Evolutionary conservation across 2,329 filamentous ascomycete genomes (phyloP).

Genomic region (Colletotrichum eremochloae): DNA sequence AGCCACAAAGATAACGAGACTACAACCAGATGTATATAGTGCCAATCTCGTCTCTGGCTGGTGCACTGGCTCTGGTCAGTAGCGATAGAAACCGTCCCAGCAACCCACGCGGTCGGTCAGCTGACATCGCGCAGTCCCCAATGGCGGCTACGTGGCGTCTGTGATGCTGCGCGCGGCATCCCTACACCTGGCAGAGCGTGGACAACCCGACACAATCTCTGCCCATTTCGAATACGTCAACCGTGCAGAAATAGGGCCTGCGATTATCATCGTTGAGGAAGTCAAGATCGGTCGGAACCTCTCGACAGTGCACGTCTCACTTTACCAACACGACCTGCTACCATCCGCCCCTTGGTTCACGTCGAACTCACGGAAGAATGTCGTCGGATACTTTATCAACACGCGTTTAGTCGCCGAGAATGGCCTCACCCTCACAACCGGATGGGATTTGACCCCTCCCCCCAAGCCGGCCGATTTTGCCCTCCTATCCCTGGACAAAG

Average conservation of each 20-base stretch:
- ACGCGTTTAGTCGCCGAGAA: slow-evolving; percentile 49
- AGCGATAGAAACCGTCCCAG: background rate
- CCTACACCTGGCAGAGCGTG: slow-evolving; percentile 50
- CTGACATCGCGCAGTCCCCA: slow-evolving; percentile 52
- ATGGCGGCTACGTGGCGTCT: slow-evolving; percentile 61
- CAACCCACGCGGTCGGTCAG: background rate
- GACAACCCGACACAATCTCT: slow-evolving; percentile 55
- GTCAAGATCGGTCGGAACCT: slow-evolving; percentile 57
- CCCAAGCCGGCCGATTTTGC: slow-evolving; percentile 47
- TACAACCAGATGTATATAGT: slow-evolving; percentile 45
- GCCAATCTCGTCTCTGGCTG: slow-evolving; percentile 45
- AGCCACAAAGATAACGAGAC: slow-evolving; percentile 43
- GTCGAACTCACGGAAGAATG: slow-evolving; percentile 47
- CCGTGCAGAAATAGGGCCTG: slow-evolving; percentile 54
- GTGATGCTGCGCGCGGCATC: slow-evolving; percentile 54
- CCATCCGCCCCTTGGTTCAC: slow-evolving; percentile 53
- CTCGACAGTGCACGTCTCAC: slow-evolving; percentile 57
- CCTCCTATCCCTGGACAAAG: slow-evolving; percentile 44
- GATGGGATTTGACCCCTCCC: slow-evolving; percentile 35
- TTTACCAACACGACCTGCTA: slow-evolving; percentile 56
- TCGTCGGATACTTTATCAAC: slow-evolving; percentile 58
- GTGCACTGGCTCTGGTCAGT: slow-evolving; percentile 46
- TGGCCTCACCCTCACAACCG: slow-evolving; percentile 46
- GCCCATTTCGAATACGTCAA: slow-evolving; percentile 58
- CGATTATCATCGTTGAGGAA: slow-evolving; percentile 55